These are phyloP conservation scores for Chaetomium cochliodes DNA, from an alignment of 495 filamentous ascomycete species.

Conservation along the genomic window DNA sequence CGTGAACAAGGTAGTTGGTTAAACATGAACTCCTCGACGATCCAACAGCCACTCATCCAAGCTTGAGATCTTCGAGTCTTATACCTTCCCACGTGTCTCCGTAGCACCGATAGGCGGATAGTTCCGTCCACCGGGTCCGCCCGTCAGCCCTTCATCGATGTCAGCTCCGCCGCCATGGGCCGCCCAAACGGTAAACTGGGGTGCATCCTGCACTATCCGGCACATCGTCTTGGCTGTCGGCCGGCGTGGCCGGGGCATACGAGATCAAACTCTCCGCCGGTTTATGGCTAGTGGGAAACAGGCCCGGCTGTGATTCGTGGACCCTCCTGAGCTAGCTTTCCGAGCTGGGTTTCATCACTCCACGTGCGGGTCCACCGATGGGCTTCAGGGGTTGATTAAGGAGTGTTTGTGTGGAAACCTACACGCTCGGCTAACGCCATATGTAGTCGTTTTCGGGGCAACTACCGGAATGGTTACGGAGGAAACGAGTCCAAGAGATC, in stretches of 20 bases:
- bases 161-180: background rate
- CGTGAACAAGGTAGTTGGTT: background rate
- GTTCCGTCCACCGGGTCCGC: background rate
- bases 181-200: background rate
- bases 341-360: background rate
- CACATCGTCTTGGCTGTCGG: background rate
- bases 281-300: background rate
- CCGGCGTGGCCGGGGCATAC: background rate
- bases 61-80: background rate
- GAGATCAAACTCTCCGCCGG: background rate
- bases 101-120: background rate
- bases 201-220: background rate
- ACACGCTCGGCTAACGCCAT: background rate
- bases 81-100: background rate
- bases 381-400: conserved; percentile 6
- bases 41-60: background rate
- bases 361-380: conserved; percentile 1
- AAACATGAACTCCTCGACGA: background rate
- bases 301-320: conserved; percentile 5
- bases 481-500: background rate
- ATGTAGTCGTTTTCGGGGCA: background rate
- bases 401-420: background rate
- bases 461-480: background rate
- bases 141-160: background rate
- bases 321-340: background rate